Base-by-base conservation (phyloP, 2,329 filamentous ascomycete species). In the Teratosphaeria destructans region DNA sequence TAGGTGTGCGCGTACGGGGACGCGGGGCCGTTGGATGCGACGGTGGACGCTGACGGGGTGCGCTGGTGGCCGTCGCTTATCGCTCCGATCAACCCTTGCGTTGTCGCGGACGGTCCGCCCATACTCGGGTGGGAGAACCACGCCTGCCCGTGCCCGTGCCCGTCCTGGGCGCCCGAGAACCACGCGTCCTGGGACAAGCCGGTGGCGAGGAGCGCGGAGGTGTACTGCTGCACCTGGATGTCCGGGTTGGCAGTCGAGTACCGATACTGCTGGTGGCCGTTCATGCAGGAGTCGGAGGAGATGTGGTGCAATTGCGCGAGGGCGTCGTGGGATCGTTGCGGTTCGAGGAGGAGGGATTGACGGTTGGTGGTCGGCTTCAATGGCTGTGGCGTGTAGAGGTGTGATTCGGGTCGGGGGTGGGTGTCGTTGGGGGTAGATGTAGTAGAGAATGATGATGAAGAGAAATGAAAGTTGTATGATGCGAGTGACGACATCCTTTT, bases 11-110 rank as follows among this genome's bases (percentile, higher is more conserved):
- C 67, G 64, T 74, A 74, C 61, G 77, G 77, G 59, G 78, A 79
- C 37, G 73, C 74, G 32, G 77, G 74, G 52, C 76, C 75, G 56
- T 70, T 73, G 27, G 75, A 77, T 57, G 72, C 75, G 53, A 77
- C 73, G 5, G 79, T 73, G 57, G 71, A 73, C 23, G 68, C 69
- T n/a, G 72, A 74, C 19, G 68, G 68, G 5, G 69, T 72, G 34
- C 70, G 64, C 61, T 70, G 67, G 62, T 72, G 70, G 26, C 27
- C 37, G 26, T 14, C 37, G 54, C 57, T 67, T 56, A 65, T 61
- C 5, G 34, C 57, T 59, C 57, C 27, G 47, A 16, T 55, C 5
- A 55, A 37, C 39, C 52, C 57, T 34, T 59, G 57, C 23, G 37
- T 55, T 16, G 43, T 27, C 26, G 26, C n/a, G 35, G 53, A 52